Evolutionary conservation across 768 basidiomycete genomes (phyloP).

Genomic region (Tubosaeta sp.): DNA sequence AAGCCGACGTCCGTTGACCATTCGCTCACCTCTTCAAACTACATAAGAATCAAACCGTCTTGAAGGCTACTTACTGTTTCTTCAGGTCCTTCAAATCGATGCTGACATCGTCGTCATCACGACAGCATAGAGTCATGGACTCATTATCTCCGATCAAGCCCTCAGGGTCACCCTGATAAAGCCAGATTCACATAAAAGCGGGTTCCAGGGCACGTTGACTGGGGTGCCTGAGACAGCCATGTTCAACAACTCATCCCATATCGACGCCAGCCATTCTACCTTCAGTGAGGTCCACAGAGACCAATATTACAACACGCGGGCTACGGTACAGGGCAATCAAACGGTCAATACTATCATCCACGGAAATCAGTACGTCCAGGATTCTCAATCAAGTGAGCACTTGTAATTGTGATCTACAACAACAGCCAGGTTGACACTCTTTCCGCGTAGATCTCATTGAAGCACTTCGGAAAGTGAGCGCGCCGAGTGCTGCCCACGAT

Average conservation of each 20-base stretch:
- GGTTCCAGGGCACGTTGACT: too few relatives aligned
- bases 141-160: background rate
- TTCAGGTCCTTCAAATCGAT: too few relatives aligned
- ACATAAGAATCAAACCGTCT: too few relatives aligned
- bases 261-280: slow-evolving; percentile 11
- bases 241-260: slow-evolving; percentile 16
- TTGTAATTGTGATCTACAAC: background rate
- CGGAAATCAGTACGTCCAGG: slow-evolving; percentile 18
- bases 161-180: background rate
- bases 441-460: slow-evolving; percentile 10
- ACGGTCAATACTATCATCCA: slow-evolving; percentile 13
- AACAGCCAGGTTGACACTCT: background rate
- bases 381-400: slow-evolving; percentile 5
- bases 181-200: too few relatives aligned
- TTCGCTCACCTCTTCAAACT: too few relatives aligned
- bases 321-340: slow-evolving; percentile 17
- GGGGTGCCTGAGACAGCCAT: background rate
- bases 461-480: slow-evolving; percentile 12
- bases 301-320: slow-evolving; percentile 7
- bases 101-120: too few relatives aligned
- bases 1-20: too few relatives aligned
- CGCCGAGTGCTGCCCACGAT: slow-evolving; percentile 17
- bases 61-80: too few relatives aligned
- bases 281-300: slow-evolving; percentile 17
- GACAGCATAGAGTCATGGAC: background rate